phyloP scores from a whole-genome alignment of 2,329 filamentous ascomycete species.

The Beauveria bassiana region DNA sequence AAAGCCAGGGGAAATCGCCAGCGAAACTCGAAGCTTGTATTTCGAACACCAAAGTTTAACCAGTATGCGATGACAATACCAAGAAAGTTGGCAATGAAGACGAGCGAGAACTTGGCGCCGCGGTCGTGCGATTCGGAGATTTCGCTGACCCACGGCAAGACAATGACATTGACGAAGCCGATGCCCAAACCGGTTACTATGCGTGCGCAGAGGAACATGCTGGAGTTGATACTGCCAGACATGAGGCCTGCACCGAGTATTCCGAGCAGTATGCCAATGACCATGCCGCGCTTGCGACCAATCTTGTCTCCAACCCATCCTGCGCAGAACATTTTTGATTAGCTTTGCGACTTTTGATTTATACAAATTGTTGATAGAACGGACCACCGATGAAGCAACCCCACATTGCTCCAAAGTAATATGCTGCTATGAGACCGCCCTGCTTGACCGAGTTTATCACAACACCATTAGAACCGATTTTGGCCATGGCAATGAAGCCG shows the following conservation, averaged over 20 bases:
- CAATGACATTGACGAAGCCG: slow-evolving; percentile 41
- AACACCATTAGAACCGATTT: slow-evolving; percentile 38
- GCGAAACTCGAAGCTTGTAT: slow-evolving; percentile 23
- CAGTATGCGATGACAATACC: slow-evolving; percentile 37
- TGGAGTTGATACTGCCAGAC: slow-evolving; percentile 33
- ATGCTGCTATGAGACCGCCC: slow-evolving; percentile 44
- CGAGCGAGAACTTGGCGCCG: slow-evolving; percentile 38
- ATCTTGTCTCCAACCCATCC: slow-evolving; percentile 42
- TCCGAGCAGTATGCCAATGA: slow-evolving; percentile 38
- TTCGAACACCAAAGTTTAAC: slow-evolving; percentile 29
- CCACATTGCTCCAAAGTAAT: slow-evolving; percentile 43
- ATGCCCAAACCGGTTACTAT: slow-evolving; percentile 45
- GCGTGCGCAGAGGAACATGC: slow-evolving; percentile 41
- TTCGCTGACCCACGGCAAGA: slow-evolving; percentile 41
- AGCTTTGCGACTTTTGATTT: neutral
- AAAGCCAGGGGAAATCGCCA: slow-evolving; percentile 32
- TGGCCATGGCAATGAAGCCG: slow-evolving; percentile 32
- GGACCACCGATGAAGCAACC: slow-evolving; percentile 39
- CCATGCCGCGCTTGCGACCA: slow-evolving; percentile 39
- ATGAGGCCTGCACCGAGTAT: slow-evolving; percentile 42
- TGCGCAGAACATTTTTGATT: neutral
- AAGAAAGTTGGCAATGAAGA: slow-evolving; percentile 46
- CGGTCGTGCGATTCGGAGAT: slow-evolving; percentile 37
- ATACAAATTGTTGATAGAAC: neutral
- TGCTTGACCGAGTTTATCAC: slow-evolving; percentile 41